Evolutionary conservation across 345 rosid genomes (phyloP).

Genomic region (Alliaria petiolata): DNA sequence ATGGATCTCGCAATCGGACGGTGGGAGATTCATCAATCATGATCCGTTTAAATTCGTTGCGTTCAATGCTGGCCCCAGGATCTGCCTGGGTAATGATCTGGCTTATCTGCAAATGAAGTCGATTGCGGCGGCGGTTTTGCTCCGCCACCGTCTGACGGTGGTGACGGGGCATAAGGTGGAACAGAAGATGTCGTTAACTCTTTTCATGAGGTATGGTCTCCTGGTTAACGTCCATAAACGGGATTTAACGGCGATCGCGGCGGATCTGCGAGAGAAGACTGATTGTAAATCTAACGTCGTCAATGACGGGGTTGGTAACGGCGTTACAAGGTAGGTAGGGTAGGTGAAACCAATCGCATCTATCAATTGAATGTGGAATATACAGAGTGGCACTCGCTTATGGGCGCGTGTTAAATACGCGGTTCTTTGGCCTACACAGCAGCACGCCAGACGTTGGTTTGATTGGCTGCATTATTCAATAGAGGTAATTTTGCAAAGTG

Average conservation of each 20-base stretch:
- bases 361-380: constrained; percentile 23
- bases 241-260: constrained; percentile 44
- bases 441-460: neutral
- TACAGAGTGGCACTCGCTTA: constrained; percentile 13
- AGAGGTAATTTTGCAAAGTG: constrained; percentile 34
- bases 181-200: constrained; percentile 95
- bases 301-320: constrained; percentile 35
- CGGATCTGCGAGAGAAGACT: constrained; percentile 29
- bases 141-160: constrained; percentile 64
- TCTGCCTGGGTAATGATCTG: constrained; percentile 77
- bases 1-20: constrained; percentile 71
- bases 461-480: constrained; percentile 17
- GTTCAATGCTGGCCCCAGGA: constrained; percentile 91
- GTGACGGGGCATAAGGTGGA: constrained; percentile 75
- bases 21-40: constrained; percentile 50
- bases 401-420: constrained; percentile 14
- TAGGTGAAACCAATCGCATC: constrained; percentile 19
- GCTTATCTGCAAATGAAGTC: constrained; percentile 96
- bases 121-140: constrained; percentile 68
- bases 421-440: neutral
- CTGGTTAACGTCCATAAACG: constrained; percentile 58
- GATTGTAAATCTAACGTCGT: constrained; percentile 17
- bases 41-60: constrained; percentile 85
- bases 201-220: constrained; percentile 89
- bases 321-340: constrained; percentile 25